A percentile compares a stretch with the other conserved stretches of the same genome.
Conservation (phyloP, 1,139 yeast genomes). For the Pichia sp. region DNA sequence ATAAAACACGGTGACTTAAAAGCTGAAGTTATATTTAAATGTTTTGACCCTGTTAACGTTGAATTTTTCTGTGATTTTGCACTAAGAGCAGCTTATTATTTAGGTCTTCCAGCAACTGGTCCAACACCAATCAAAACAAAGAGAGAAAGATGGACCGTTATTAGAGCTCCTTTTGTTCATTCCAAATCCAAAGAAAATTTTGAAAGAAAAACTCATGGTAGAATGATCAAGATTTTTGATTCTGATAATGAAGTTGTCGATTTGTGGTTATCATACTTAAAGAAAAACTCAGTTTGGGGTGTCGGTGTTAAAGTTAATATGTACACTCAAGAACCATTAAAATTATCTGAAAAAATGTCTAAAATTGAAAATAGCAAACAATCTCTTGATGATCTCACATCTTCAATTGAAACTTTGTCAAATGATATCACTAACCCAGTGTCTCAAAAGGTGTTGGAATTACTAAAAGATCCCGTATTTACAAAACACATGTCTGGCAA, state of each 20-base stretch:
- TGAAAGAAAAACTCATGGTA: conserved; percentile 77
- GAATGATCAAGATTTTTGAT: conserved; percentile 72
- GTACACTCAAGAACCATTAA: conserved; percentile 51
- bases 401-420: conserved; percentile 23
- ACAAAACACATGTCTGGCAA: conserved; percentile 36
- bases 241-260: conserved; percentile 82
- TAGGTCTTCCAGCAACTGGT: conserved; percentile 77
- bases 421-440: conserved; percentile 43
- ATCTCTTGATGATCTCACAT: conserved; percentile 14
- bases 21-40: conserved; percentile 64
- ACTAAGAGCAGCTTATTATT: conserved; percentile 79
- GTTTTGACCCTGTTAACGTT: conserved; percentile 65
- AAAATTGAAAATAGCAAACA: conserved; percentile 25
- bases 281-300: conserved; percentile 73
- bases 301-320: conserved; percentile 77
- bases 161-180: conserved; percentile 87
- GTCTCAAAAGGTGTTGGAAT: conserved; percentile 65
- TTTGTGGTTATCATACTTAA: conserved; percentile 70
- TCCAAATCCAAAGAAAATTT: conserved; percentile 94
- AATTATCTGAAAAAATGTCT: conserved; percentile 33
- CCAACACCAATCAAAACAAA: conserved; percentile 62
- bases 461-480: conserved; percentile 63
- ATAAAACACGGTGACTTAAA: conserved; percentile 65
- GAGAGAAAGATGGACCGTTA: conserved; percentile 90
- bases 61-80: conserved; percentile 82